Evolutionary conservation across 140 eudicot genomes (phyloP).

Genomic region (Stevia rebaudiana): DNA sequence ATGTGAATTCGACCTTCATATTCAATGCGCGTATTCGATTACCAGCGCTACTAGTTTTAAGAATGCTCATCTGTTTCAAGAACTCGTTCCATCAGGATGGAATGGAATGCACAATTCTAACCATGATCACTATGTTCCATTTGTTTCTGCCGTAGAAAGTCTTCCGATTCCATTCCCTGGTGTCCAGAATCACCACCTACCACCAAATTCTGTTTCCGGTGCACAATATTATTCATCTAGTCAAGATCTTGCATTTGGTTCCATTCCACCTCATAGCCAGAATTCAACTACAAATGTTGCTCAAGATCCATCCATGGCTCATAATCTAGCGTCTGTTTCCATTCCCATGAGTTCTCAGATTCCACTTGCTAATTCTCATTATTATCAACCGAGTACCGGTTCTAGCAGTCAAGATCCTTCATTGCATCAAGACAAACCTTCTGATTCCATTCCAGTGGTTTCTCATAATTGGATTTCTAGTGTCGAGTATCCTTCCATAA

Average conservation of each 20-base stretch:
- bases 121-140: neutral
- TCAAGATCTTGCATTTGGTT: slow-evolving; percentile 13
- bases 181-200: too few relatives aligned
- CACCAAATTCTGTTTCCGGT: neutral
- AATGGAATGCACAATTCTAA: slow-evolving; percentile 12
- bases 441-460: slow-evolving; percentile 1
- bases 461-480: slow-evolving; percentile 2
- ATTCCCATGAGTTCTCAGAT: slow-evolving; percentile 3
- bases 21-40: slow-evolving; percentile 43
- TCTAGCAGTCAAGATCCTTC: neutral
- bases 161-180: neutral
- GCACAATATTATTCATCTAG: neutral
- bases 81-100: slow-evolving; percentile 27
- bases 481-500: neutral
- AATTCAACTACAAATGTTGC: slow-evolving; percentile 13
- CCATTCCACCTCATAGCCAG: slow-evolving; percentile 5
- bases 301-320: slow-evolving; percentile 29
- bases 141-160: slow-evolving; percentile 6
- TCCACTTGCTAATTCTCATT: neutral
- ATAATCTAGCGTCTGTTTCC: slow-evolving; percentile 4
- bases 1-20: slow-evolving; percentile 53
- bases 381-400: neutral
- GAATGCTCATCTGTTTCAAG: slow-evolving; percentile 23
- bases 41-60: slow-evolving; percentile 18
- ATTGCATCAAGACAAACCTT: neutral